A percentile compares a stretch with the other conserved stretches of the same genome.
Evolutionary conservation across 495 filamentous ascomycete genomes (phyloP).

Genomic region (Neurospora tetrasperma): DNA sequence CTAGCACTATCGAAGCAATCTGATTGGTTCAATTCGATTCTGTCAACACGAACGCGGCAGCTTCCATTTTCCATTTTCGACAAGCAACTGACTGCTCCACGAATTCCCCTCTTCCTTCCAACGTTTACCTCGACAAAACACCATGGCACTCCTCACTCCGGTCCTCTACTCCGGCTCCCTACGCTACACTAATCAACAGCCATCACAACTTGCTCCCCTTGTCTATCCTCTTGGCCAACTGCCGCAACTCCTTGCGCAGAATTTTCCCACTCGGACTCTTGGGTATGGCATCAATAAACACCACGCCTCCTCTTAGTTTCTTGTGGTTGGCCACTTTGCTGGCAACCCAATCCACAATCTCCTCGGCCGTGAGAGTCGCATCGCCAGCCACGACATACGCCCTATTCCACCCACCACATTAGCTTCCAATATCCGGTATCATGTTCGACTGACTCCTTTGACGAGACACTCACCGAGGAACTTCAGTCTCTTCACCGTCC

Average conservation of each 20-base stretch:
- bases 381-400: slow-evolving; percentile 57
- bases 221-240: slow-evolving; percentile 18
- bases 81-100: too few species aligned
- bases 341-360: slow-evolving; percentile 24
- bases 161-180: too few species aligned
- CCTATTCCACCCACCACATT: slow-evolving; percentile 15
- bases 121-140: too few species aligned
- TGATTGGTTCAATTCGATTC: neutral
- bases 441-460: neutral
- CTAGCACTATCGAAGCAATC: neutral
- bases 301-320: slow-evolving; percentile 62
- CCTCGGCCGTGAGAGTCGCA: slow-evolving; percentile 11
- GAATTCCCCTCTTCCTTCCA: too few species aligned
- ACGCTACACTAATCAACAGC: too few species aligned
- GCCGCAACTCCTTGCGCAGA: slow-evolving; percentile 49
- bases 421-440: neutral
- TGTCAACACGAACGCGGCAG: neutral
- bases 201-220: slow-evolving; percentile 8
- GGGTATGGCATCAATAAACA: slow-evolving; percentile 67
- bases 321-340: slow-evolving; percentile 59
- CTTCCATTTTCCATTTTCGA: neutral
- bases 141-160: too few species aligned
- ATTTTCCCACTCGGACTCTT: slow-evolving; percentile 81
- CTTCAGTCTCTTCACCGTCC: slow-evolving; percentile 55
- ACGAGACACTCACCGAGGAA: slow-evolving; percentile 37